Evolutionary conservation across 257 asterid genomes (phyloP).

Genomic region (Petrea volubilis): DNA sequence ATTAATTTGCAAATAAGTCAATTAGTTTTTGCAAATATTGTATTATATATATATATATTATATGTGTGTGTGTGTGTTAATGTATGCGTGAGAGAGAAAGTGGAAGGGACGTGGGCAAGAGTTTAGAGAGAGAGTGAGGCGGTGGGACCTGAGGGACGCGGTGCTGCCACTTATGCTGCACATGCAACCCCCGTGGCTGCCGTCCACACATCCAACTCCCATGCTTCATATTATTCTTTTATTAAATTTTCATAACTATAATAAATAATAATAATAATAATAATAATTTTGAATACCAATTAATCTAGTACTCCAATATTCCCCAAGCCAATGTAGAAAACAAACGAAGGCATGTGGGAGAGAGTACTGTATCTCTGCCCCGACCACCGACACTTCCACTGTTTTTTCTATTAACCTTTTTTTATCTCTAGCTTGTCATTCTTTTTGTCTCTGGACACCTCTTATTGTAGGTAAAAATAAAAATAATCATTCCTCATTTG

Average conservation of each 20-base stretch:
- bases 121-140: constrained; percentile 1
- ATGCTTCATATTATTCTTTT: background rate
- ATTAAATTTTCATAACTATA: no score
- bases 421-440: background rate
- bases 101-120: constrained; percentile 1
- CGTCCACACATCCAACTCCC: constrained; percentile 24
- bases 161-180: no score
- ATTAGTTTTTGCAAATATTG: background rate
- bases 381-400: constrained; percentile 37
- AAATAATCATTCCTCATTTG: constrained; percentile 23
- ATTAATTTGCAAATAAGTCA: constrained; percentile 11
- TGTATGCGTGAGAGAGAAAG: background rate
- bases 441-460: constrained; percentile 25
- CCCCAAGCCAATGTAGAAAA: constrained; percentile 16
- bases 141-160: constrained; percentile 18
- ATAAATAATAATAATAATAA: no score
- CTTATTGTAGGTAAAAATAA: background rate
- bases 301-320: constrained; percentile 6
- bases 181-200: constrained; percentile 46
- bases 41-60: background rate
- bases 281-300: background rate
- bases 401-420: background rate
- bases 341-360: constrained; percentile 37
- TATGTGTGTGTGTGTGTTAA: background rate
- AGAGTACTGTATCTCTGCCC: constrained; percentile 4